Percentiles rank a stretch among this genome's conserved stretches.
These are phyloP conservation scores for Magnusiomyces clavatus DNA, from an alignment of 1,139 yeast species.

Conservation along the genomic window DNA sequence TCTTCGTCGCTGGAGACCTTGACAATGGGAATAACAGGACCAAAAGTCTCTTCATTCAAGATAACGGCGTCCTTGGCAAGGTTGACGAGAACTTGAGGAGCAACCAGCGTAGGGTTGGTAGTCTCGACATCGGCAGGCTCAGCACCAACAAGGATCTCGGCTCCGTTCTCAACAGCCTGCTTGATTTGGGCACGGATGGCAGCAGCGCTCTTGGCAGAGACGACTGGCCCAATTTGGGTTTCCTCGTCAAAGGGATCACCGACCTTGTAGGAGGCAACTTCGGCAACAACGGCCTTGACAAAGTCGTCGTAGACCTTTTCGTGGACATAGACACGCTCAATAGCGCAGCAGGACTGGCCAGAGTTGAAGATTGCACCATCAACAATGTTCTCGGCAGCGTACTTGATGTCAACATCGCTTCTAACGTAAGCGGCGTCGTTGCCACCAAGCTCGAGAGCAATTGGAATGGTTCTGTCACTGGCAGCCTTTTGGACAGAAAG, in stretches of 20 bases:
- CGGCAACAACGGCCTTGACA: slow-evolving; percentile 55
- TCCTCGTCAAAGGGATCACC: slow-evolving; percentile 70
- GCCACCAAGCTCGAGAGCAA: slow-evolving; percentile 89
- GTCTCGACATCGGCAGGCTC: slow-evolving; percentile 30
- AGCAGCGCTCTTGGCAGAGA: slow-evolving; percentile 63
- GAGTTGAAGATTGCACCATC: slow-evolving; percentile 76
- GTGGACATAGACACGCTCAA: slow-evolving; percentile 75
- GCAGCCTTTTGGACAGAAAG: slow-evolving; percentile 67
- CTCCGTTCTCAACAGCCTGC: slow-evolving; percentile 64
- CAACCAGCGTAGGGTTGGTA: slow-evolving; percentile 60
- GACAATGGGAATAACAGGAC: slow-evolving; percentile 35
- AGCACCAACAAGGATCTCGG: slow-evolving; percentile 65
- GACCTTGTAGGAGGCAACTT: slow-evolving; percentile 42
- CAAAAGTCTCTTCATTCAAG: slow-evolving; percentile 76
- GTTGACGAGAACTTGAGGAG: slow-evolving; percentile 74
- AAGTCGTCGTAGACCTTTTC: slow-evolving; percentile 62
- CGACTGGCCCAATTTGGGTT: slow-evolving; percentile 72
- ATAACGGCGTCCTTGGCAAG: slow-evolving; percentile 59
- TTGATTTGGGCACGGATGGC: slow-evolving; percentile 64
- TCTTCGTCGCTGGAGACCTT: slow-evolving; percentile 35
- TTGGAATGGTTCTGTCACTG: slow-evolving; percentile 61
- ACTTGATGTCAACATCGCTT: slow-evolving; percentile 48
- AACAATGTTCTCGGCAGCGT: slow-evolving; percentile 78
- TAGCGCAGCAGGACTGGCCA: slow-evolving; percentile 90
- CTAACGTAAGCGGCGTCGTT: slow-evolving; percentile 68